Conservation (phyloP, 345 rosid species). For the Orychophragmus violaceus region DNA sequence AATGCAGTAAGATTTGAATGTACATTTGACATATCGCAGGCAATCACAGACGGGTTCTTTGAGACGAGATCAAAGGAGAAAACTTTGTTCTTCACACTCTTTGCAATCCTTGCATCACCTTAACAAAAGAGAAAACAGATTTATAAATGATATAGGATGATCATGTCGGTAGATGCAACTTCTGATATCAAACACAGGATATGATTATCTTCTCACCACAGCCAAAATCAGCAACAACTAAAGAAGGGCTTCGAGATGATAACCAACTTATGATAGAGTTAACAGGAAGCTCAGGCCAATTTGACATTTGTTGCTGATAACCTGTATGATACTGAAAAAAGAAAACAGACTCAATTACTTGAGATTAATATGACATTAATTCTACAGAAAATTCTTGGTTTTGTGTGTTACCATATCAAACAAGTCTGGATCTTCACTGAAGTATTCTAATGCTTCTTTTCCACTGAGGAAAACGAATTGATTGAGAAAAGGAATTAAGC, state of each 20-base stretch:
- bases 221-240: slow-evolving; percentile 95
- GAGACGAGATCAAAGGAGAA: slow-evolving; percentile 89
- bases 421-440: slow-evolving; percentile 66
- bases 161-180: background rate
- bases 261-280: slow-evolving; percentile 69
- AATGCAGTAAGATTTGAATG: background rate
- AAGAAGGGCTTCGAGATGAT: slow-evolving; percentile 49
- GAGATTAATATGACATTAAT: background rate
- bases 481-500: background rate
- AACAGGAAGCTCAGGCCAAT: slow-evolving; percentile 93
- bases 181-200: background rate
- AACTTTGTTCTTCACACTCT: slow-evolving; percentile 82
- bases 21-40: slow-evolving; percentile 94
- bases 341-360: background rate
- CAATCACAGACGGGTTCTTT: slow-evolving; percentile 67
- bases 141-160: background rate
- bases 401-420: slow-evolving; percentile 63
- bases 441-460: slow-evolving; percentile 72
- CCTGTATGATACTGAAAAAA: slow-evolving; percentile 81
- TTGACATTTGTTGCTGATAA: slow-evolving; percentile 91
- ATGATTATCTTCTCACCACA: slow-evolving; percentile 66
- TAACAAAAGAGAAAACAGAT: background rate
- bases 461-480: slow-evolving; percentile 41
- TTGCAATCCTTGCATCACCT: slow-evolving; percentile 89
- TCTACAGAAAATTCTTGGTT: background rate